Evolutionary conservation across 2,329 filamentous ascomycete species (phyloP), one percentile per base, ranked within the genome.

Genomic region (Pseudomassariella vexata): DNA sequence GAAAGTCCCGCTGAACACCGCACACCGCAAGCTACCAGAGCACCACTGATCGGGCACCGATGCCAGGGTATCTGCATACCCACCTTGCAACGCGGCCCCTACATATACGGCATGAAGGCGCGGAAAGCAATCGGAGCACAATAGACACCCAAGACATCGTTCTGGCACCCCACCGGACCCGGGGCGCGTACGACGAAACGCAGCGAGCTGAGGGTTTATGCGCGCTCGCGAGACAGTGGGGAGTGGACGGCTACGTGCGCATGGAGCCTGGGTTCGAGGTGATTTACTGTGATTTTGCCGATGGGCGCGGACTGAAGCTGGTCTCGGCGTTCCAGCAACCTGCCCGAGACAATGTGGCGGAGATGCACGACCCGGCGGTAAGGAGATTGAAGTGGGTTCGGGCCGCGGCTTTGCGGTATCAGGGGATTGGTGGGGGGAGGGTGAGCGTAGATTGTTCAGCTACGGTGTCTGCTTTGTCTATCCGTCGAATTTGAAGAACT

Each of bases 191-290:
- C 41, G 59, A 58, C 26, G 79, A 85, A 32, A 43, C 39, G 5
- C 50, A 55, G 2, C 72, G 80, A 6, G 79, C 78, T 0, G 29
- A 44, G 2, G 61, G 63, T 2, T 54, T 84, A 2, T 86, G 82
- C 50, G 53, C 65, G 0, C 44, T 81, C 8, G 65, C 71, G 8
- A 53, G 26, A 37, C 53, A 45, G 33, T 74, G 52, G 79, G 72
- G 72, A 7, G 63, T 45, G 3, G 42, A 47, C 9, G 44, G 44
- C 9, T 37, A 45, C 22, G 35, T 47, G 3, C 69, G 81, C 9
- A 79, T 79, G 68, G 82, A 86, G 47, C 68, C 70, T n/a, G 82
- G 82, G 0, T 85, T 85, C 42, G 82, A 86, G 53, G 65, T 83
- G 32, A 80, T 85, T 30, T 60, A 81, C 14, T 86, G 81, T 50